phyloP scores from a whole-genome alignment of 2,329 filamentous ascomycete genomes.

The Verticillium klebahnii region DNA sequence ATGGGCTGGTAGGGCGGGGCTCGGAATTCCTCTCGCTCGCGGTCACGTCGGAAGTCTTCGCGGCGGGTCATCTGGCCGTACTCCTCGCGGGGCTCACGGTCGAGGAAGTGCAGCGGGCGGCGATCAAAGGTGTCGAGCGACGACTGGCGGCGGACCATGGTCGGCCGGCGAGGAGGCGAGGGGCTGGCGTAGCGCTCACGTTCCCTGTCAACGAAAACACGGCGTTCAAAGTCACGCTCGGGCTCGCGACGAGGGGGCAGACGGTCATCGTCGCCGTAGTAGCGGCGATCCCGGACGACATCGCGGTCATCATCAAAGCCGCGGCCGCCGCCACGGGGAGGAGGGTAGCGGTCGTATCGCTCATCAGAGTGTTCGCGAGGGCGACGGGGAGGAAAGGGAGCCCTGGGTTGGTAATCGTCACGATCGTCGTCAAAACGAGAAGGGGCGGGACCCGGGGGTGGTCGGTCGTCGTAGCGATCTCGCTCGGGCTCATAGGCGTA shows the following conservation, averaged over 20 bases:
- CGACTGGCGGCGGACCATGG: conserved; percentile 72
- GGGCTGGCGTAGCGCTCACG: conserved; percentile 43
- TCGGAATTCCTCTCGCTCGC: conserved; percentile 46
- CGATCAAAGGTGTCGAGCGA: conserved; percentile 89
- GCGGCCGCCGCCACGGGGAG: not conserved
- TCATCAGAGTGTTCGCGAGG: conserved; percentile 39
- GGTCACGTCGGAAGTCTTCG: conserved; percentile 32
- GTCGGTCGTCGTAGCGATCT: conserved; percentile 37
- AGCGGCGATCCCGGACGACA: conserved; percentile 43
- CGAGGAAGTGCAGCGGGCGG: conserved; percentile 48
- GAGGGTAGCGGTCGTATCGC: conserved; percentile 36
- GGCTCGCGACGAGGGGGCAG: conserved; percentile 26
- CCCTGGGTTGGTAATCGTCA: conserved; percentile 38
- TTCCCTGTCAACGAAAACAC: conserved; percentile 53
- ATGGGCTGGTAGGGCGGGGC: conserved; percentile 54
- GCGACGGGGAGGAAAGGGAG: conserved; percentile 15
- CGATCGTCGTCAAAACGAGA: conserved; percentile 38
- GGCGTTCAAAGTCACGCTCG: conserved; percentile 43
- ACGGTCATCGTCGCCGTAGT: conserved; percentile 50
- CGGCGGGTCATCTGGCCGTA: conserved; percentile 55
- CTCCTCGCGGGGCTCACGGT: conserved; percentile 44
- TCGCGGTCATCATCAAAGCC: conserved; percentile 33
- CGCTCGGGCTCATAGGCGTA: conserved; percentile 38
- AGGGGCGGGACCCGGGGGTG: not conserved
- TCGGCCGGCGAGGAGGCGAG: conserved; percentile 56